phyloP scores from a whole-genome alignment of 2,329 filamentous ascomycete genomes.

The Penicillium brevicompactum region DNA sequence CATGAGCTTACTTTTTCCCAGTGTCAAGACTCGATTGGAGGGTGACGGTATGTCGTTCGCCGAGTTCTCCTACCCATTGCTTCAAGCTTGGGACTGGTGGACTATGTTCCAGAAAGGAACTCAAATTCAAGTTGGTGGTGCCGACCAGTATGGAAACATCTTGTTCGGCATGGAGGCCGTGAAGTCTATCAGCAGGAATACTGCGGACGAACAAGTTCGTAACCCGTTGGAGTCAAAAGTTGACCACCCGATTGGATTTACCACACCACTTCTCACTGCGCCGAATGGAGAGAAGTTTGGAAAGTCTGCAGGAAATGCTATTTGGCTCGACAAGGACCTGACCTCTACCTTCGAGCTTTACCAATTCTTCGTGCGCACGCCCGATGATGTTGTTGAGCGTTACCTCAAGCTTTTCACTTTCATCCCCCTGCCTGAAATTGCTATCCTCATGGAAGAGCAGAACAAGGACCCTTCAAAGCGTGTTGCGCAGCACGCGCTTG shows the following conservation, averaged over 20 bases:
- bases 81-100: slow-evolving; percentile 98
- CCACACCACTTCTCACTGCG: slow-evolving; percentile 85
- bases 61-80: slow-evolving; percentile 88
- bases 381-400: slow-evolving; percentile 78
- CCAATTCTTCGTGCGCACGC: slow-evolving; percentile 80
- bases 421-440: slow-evolving; percentile 70
- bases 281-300: slow-evolving; percentile 87
- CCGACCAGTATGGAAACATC: slow-evolving; percentile 97
- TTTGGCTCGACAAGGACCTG: slow-evolving; percentile 85
- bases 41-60: slow-evolving; percentile 92
- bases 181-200: slow-evolving; percentile 66
- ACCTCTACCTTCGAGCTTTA: slow-evolving; percentile 86
- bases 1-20: slow-evolving; percentile 29
- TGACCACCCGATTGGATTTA: slow-evolving; percentile 74
- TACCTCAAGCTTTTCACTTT: slow-evolving; percentile 92
- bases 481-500: slow-evolving; percentile 78
- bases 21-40: slow-evolving; percentile 78
- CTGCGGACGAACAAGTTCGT: slow-evolving; percentile 39
- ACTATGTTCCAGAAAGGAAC: slow-evolving; percentile 72
- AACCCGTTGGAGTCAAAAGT: slow-evolving; percentile 40
- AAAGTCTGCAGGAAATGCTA: slow-evolving; percentile 88
- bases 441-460: slow-evolving; percentile 68
- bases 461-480: slow-evolving; percentile 68
- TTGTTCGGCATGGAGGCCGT: slow-evolving; percentile 84
- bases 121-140: slow-evolving; percentile 89